A percentile compares a stretch with the other conserved stretches of the same genome.
These are phyloP conservation scores for Penstemon newberryi DNA, from an alignment of 257 asterid species.

Conservation along the genomic window DNA sequence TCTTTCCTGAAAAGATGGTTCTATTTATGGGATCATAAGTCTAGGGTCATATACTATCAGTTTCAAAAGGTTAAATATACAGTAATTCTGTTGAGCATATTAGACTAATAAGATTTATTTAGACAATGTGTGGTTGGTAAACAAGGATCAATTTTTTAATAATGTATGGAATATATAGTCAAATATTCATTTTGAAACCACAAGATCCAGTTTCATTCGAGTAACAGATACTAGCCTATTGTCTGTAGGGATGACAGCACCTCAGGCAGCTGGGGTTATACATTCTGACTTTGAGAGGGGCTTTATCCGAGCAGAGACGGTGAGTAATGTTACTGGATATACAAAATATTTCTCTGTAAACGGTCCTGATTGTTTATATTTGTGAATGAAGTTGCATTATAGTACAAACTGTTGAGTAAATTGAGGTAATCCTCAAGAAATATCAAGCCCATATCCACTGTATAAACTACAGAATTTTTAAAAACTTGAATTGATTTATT, in stretches of 20 bases:
- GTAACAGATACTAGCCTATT: slow-evolving; percentile 3
- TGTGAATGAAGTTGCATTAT: slow-evolving; percentile 16
- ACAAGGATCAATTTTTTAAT: too few relatives aligned
- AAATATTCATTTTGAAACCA: background rate
- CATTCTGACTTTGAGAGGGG: slow-evolving; percentile 98
- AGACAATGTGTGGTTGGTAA: background rate
- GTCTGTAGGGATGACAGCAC: slow-evolving; percentile 91
- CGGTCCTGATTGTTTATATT: background rate
- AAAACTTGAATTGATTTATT: background rate
- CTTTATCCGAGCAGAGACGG: slow-evolving; percentile 98
- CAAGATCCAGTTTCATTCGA: background rate
- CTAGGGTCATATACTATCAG: slow-evolving; percentile 2
- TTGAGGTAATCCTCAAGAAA: background rate
- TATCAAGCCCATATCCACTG: background rate
- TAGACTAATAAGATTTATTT: slow-evolving; percentile 10
- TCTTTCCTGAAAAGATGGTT: slow-evolving; percentile 19
- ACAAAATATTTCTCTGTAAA: slow-evolving; percentile 19
- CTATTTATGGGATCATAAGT: background rate
- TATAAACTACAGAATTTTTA: too few relatives aligned
- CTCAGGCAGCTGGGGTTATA: slow-evolving; percentile 99
- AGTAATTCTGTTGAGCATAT: slow-evolving; percentile 11
- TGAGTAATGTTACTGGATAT: slow-evolving; percentile 33
- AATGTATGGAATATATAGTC: background rate
- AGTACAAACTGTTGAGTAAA: slow-evolving; percentile 1
- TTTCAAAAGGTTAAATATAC: too few relatives aligned